Base-by-base conservation (phyloP, 495 filamentous ascomycete species). In the Lasiosphaeris hirsuta region DNA sequence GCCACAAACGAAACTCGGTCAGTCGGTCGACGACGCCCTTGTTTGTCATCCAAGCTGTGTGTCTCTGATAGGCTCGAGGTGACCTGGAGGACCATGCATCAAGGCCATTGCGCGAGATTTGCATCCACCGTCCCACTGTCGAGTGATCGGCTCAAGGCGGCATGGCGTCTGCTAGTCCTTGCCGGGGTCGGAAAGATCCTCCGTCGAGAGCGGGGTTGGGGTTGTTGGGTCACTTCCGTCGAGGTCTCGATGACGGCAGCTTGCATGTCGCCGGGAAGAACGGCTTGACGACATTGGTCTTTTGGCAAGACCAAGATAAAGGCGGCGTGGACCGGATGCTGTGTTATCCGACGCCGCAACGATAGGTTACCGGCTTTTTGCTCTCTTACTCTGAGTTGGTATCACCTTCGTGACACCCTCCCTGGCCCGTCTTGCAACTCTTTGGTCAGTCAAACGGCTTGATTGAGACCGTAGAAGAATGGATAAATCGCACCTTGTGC, bases 401-500 rank as follows among this genome's bases (percentile, higher is more conserved):
- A 30, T 30, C 23, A 40, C 50, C 35, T 11, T 38, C 35, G 13
- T 37, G 14, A 34, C 23, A 30, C 23, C 23, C 23, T 30, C 23
- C 23, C 23, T 30, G n/a, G n/a, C n/a, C n/a, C n/a, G n/a, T n/a
- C n/a, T n/a, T n/a, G n/a, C n/a, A 14, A 19, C 4, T 44, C 4
- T 54, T 6, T n/a, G 8, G 10, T 18, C 47, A 37, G 5, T 10
- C 33, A 51, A 41, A 41, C 39, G 3, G 39, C 39, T 37, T n/a
- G 13, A 14, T 51, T 42, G 14, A 4, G 30, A 14, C 35, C 13
- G n/a, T 13, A 33, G 30, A 34, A 55, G 11, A 23, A 68, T 68
- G 67, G 65, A 66, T 47, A 61, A 58, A n/a, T 62, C 38, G 9
- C 67, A 63, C 50, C 63, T 66, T 8, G 54, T 36, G 36, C 63